A percentile compares a stretch with the other conserved stretches of the same genome.
Conservation (phyloP, 1,284 basidiomycete genomes). For the Apiotrichum sp. region DNA sequence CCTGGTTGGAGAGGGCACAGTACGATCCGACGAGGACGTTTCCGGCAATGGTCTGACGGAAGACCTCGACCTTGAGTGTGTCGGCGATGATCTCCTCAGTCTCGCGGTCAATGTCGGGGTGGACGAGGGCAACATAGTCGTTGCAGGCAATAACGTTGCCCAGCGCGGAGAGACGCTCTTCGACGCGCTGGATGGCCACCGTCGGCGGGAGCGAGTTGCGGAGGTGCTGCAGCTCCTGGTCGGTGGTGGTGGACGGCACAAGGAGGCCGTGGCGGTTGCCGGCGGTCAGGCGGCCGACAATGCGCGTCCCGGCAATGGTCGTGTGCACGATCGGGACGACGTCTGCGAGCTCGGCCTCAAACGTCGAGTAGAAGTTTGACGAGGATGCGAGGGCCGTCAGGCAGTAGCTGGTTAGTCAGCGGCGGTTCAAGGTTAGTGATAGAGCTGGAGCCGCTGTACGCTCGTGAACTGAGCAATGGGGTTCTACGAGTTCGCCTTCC, state of each 20-base stretch:
- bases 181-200: slow-evolving; percentile 90
- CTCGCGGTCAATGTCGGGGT: slow-evolving; percentile 96
- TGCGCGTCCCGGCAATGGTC: slow-evolving; percentile 89
- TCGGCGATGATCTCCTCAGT: slow-evolving; percentile 99
- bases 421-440: background rate
- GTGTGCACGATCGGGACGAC: slow-evolving; percentile 96
- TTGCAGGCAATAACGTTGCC: slow-evolving; percentile 99
- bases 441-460: background rate
- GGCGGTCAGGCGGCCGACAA: slow-evolving; percentile 87
- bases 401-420: slow-evolving; percentile 62
- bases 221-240: slow-evolving; percentile 96
- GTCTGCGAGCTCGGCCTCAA: slow-evolving; percentile 89
- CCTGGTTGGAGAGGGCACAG: slow-evolving; percentile 78
- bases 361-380: slow-evolving; percentile 96
- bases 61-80: slow-evolving; percentile 97
- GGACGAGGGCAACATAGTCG: slow-evolving; percentile 93
- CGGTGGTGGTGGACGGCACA: slow-evolving; percentile 90
- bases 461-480: background rate
- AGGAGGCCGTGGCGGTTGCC: slow-evolving; percentile 95
- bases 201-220: slow-evolving; percentile 90
- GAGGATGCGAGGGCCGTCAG: slow-evolving; percentile 87
- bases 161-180: slow-evolving; percentile 91
- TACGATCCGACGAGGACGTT: slow-evolving; percentile 97
- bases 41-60: slow-evolving; percentile 92
- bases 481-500: no score